Base-by-base conservation (phyloP, 768 basidiomycete genomes). In the Trametes elegans region DNA sequence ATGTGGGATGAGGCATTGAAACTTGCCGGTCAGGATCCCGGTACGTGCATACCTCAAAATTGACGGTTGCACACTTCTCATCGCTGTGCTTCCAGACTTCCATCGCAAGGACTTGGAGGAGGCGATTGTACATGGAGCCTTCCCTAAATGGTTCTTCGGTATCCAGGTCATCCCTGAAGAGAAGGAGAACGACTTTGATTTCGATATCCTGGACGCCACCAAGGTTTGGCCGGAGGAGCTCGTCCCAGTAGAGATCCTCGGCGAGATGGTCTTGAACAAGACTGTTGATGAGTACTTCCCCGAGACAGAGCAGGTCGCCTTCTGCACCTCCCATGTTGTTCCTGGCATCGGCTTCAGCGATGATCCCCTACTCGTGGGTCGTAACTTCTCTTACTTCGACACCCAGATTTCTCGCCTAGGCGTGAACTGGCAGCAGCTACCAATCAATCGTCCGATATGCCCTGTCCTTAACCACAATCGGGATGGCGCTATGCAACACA, bases 1-100 rank as follows among this genome's bases (percentile, higher is more conserved):
- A 74, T 88, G 5, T 96, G 93, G 92, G 93, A 96, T 58, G 93
- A 97, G 62, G 89, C 89, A 0, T 74, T 95, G 57, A 94, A 94
- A 67, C 79, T 95, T 34, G 57, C 60, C 14, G 88, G 90, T 0
- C 90, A 93, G 68, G 93, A 95, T 69, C 92, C 93, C 29, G 83
- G 82, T 83, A 62, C 50, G 70, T 35, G 35, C 16, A n/a, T 35
- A n/a, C n/a, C n/a, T n/a, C n/a, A n/a, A n/a, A n/a, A n/a, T n/a
- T n/a, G n/a, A n/a, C n/a, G n/a, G n/a, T n/a, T n/a, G n/a, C n/a
- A n/a, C n/a, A n/a, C n/a, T n/a, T n/a, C 35, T 14, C 13, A n/a
- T n/a, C 19, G 11, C 21, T 26, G 38, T 4, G 4, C 9, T 13
- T 10, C 3, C 40, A 71, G 92, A 94, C 69, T 95, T 90, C 71